These are phyloP conservation scores for Apiospora marii DNA, from an alignment of 2,329 filamentous ascomycete genomes.

Conservation along the genomic window DNA sequence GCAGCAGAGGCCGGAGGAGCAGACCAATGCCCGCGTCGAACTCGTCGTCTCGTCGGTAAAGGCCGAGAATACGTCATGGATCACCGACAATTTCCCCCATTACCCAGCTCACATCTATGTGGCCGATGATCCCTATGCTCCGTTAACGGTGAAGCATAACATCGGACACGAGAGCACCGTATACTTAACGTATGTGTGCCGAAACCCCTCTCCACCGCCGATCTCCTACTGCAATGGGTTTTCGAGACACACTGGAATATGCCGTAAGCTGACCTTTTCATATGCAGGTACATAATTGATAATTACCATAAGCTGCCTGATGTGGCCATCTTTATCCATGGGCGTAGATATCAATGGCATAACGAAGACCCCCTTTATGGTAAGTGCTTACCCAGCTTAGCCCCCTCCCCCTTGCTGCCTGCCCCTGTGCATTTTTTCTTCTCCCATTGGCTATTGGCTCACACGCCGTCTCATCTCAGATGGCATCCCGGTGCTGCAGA, in stretches of 20 bases:
- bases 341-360: slow-evolving; percentile 43
- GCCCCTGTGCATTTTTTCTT: background rate
- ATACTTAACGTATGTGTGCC: slow-evolving; percentile 40
- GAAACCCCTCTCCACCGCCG: background rate
- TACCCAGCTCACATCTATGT: slow-evolving; percentile 47
- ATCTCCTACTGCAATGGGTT: background rate
- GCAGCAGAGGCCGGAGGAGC: slow-evolving; percentile 19
- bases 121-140: slow-evolving; percentile 48
- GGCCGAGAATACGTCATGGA: slow-evolving; percentile 39
- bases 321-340: slow-evolving; percentile 43
- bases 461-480: slow-evolving; percentile 14
- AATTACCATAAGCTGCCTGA: slow-evolving; percentile 42
- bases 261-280: background rate
- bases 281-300: slow-evolving; percentile 40
- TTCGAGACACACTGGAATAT: background rate
- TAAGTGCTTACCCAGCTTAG: slow-evolving; percentile 28
- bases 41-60: slow-evolving; percentile 38
- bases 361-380: slow-evolving; percentile 48
- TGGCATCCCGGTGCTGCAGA: slow-evolving; percentile 48
- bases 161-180: slow-evolving; percentile 48
- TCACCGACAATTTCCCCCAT: slow-evolving; percentile 35
- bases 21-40: slow-evolving; percentile 26
- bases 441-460: background rate
- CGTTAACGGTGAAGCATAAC: slow-evolving; percentile 48
- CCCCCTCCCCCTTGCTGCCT: too few relatives aligned